phyloP scores from a whole-genome alignment of 768 basidiomycete genomes.

The Heimioporus sp. region DNA sequence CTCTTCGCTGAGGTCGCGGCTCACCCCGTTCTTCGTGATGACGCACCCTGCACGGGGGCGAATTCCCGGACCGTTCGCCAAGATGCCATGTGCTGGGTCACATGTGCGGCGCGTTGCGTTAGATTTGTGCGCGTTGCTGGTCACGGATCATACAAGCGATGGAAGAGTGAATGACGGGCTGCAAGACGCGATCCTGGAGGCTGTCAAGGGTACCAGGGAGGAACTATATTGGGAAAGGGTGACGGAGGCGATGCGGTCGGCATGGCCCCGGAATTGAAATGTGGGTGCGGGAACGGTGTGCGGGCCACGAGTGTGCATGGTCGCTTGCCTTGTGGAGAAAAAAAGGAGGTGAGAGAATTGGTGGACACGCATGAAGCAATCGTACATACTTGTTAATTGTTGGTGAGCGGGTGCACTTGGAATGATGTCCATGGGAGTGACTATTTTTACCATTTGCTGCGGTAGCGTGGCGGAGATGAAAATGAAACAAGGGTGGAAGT shows the following conservation, averaged over 20 bases:
- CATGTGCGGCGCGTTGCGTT: conserved; percentile 56
- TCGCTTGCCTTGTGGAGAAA: neutral
- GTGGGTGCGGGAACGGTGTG: neutral
- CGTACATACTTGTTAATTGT: too few relatives aligned
- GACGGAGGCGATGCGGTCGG: conserved; percentile 16
- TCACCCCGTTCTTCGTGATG: conserved; percentile 80
- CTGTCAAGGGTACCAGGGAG: conserved; percentile 27
- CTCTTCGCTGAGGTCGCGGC: conserved; percentile 50
- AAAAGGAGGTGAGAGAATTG: neutral
- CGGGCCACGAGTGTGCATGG: too few relatives aligned
- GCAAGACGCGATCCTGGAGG: conserved; percentile 22
- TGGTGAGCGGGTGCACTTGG: too few relatives aligned
- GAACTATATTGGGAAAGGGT: conserved; percentile 34
- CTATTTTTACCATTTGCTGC: conserved; percentile 13
- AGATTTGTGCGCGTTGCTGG: conserved; percentile 50
- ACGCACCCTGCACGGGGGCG: conserved; percentile 72
- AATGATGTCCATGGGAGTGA: too few relatives aligned
- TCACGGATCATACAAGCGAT: conserved; percentile 12
- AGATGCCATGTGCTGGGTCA: conserved; percentile 45
- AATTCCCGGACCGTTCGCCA: conserved; percentile 74
- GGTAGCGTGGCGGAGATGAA: conserved; percentile 14
- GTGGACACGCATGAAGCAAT: neutral
- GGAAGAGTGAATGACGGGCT: conserved; percentile 17
- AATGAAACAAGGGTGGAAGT: neutral
- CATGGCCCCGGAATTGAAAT: neutral